phyloP scores from a whole-genome alignment of 345 rosid species.

The Excoecaria agallocha region DNA sequence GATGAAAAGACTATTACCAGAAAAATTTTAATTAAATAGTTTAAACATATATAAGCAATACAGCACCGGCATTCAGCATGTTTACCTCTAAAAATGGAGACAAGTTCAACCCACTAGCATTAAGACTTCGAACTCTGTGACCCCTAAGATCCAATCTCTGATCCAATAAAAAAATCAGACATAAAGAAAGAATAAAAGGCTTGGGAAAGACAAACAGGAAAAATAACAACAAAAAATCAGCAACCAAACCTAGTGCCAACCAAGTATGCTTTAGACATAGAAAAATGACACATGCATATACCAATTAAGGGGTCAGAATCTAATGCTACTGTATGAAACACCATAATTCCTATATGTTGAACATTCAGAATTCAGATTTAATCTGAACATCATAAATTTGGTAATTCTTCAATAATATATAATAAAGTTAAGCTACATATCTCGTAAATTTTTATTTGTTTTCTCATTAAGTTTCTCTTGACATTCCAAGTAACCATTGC shows the following conservation, averaged over 20 bases:
- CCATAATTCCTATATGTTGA: too few species aligned
- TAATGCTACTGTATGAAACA: not conserved
- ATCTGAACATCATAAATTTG: not conserved
- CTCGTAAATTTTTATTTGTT: not conserved
- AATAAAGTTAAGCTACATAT: not conserved
- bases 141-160: constrained; percentile 98
- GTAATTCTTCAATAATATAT: not conserved
- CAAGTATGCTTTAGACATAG: not conserved
- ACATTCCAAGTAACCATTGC: not conserved
- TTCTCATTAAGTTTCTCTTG: not conserved
- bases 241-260: not conserved
- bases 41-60: not conserved
- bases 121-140: constrained; percentile 78
- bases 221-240: not conserved
- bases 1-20: not conserved
- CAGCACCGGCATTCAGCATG: not conserved
- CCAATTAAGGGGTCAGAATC: not conserved
- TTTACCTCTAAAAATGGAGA: constrained; percentile 86
- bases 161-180: constrained; percentile 23
- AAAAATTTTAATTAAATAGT: constrained; percentile 1
- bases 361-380: not conserved
- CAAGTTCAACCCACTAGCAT: constrained; percentile 73
- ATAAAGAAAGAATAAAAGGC: constrained; percentile 16
- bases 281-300: not conserved
- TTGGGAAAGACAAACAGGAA: constrained; percentile 13